Conservation (phyloP, 495 filamentous ascomycete species). For the Penicillium diatomitis region DNA sequence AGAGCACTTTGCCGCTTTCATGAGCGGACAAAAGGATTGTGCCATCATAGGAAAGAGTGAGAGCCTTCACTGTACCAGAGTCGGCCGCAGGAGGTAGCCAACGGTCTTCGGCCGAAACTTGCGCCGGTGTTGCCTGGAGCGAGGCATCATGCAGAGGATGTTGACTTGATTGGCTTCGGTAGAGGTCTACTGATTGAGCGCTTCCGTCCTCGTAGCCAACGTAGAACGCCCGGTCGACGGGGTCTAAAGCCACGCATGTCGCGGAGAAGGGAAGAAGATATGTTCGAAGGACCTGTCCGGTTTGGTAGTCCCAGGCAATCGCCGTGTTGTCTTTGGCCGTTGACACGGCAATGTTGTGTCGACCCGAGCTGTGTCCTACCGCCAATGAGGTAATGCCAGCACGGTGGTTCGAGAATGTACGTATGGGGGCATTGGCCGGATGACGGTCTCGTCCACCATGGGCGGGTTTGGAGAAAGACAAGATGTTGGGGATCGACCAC, state of each 20-base stretch:
- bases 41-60: slow-evolving; percentile 73
- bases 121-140: slow-evolving; percentile 47
- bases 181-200: slow-evolving; percentile 73
- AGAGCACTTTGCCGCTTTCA: slow-evolving; percentile 62
- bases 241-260: slow-evolving; percentile 66
- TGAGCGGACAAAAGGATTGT: slow-evolving; percentile 75
- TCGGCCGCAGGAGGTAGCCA: slow-evolving; percentile 55
- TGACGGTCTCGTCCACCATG: slow-evolving; percentile 23
- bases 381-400: slow-evolving; percentile 65
- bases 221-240: slow-evolving; percentile 73
- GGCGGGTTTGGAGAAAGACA: slow-evolving; percentile 50
- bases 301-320: slow-evolving; percentile 83
- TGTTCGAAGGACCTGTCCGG: slow-evolving; percentile 64
- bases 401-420: slow-evolving; percentile 69
- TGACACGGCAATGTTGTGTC: slow-evolving; percentile 67
- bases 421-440: slow-evolving; percentile 44
- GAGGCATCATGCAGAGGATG: slow-evolving; percentile 47
- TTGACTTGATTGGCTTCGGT: slow-evolving; percentile 42
- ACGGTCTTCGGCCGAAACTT: slow-evolving; percentile 43
- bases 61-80: slow-evolving; percentile 49
- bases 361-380: slow-evolving; percentile 56
- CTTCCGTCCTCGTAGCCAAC: slow-evolving; percentile 76
- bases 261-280: slow-evolving; percentile 67
- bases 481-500: slow-evolving; percentile 70
- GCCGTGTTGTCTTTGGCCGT: slow-evolving; percentile 72